Conservation (phyloP, 1,139 yeast genomes). For the Diutina ranongensis region DNA sequence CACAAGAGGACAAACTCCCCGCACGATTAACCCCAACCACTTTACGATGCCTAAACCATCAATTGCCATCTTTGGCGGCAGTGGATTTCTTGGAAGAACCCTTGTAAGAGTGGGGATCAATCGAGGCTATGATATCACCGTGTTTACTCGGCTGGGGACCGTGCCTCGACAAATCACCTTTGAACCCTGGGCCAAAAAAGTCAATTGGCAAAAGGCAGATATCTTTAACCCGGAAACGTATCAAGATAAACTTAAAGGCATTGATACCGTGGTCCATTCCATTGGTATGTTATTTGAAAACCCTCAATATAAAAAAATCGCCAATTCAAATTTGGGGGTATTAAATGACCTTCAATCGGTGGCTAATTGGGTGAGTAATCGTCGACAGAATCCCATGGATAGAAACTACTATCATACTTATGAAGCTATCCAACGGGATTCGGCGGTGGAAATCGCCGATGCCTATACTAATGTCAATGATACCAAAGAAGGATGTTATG, state of each 20-base stretch:
- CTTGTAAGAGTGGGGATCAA: slow-evolving; percentile 60
- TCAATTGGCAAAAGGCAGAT: slow-evolving; percentile 61
- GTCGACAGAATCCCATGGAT: slow-evolving; percentile 44
- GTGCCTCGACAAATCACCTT: slow-evolving; percentile 29
- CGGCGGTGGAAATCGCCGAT: slow-evolving; percentile 57
- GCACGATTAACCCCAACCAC: too few relatives aligned
- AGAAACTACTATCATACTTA: slow-evolving; percentile 37
- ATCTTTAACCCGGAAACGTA: slow-evolving; percentile 56
- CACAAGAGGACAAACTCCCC: too few relatives aligned
- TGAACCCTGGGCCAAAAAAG: slow-evolving; percentile 41
- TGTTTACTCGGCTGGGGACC: slow-evolving; percentile 50
- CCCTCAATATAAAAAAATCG: slow-evolving; percentile 46
- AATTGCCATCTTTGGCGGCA: slow-evolving; percentile 74
- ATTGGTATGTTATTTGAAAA: slow-evolving; percentile 67
- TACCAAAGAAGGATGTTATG: slow-evolving; percentile 34
- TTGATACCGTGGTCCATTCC: slow-evolving; percentile 43
- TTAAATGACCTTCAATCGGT: slow-evolving; percentile 20
- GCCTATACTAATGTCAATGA: slow-evolving; percentile 26
- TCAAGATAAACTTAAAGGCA: slow-evolving; percentile 24
- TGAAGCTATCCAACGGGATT: slow-evolving; percentile 54
- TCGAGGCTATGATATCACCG: slow-evolving; percentile 52
- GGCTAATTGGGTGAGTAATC: slow-evolving; percentile 9
- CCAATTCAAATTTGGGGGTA: slow-evolving; percentile 30
- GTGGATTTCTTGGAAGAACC: slow-evolving; percentile 66
- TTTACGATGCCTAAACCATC: slow-evolving; percentile 11